phyloP scores from a whole-genome alignment of 2,329 filamentous ascomycete species.

The Neofusicoccum laricinum region DNA sequence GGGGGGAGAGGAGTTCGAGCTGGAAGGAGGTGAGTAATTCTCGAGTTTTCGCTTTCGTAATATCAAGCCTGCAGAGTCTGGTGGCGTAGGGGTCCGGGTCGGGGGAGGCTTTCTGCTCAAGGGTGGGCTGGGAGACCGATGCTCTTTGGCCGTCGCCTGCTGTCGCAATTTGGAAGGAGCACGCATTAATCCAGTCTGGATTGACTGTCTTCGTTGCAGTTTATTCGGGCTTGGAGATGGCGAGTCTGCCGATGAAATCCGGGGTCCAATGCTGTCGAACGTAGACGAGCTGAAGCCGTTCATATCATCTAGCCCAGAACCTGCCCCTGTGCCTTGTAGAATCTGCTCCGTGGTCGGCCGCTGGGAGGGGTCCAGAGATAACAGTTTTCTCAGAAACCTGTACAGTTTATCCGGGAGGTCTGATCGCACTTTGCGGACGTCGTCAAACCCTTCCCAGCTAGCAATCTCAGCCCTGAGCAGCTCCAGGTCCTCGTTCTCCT shows the following conservation, averaged over 20 bases:
- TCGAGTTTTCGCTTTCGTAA: conserved; percentile 12
- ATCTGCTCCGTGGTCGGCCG: conserved; percentile 86
- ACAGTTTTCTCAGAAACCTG: conserved; percentile 73
- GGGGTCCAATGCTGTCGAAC: conserved; percentile 34
- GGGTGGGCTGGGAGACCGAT: conserved; percentile 34
- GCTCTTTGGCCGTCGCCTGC: conserved; percentile 28
- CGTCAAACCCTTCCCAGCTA: conserved; percentile 81
- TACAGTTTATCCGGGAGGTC: conserved; percentile 88
- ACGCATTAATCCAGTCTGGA: conserved; percentile 24
- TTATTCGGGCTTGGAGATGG: conserved; percentile 32
- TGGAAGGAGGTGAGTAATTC: neutral
- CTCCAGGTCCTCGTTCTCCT: conserved; percentile 90
- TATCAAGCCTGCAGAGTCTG: conserved; percentile 5
- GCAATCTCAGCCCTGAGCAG: conserved; percentile 80
- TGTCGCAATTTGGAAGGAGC: conserved; percentile 33
- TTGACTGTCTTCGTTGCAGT: conserved; percentile 23
- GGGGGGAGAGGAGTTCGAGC: neutral
- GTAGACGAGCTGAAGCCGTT: conserved; percentile 37
- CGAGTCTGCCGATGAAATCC: conserved; percentile 46
- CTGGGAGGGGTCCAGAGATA: conserved; percentile 72
- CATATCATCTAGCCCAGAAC: conserved; percentile 50
- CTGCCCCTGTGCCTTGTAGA: conserved; percentile 70
- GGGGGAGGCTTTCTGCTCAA: neutral
- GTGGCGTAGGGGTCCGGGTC: neutral
- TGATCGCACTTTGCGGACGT: conserved; percentile 68